A percentile compares a stretch with the other conserved stretches of the same genome.
phyloP scores from a whole-genome alignment of 1,284 basidiomycete genomes.

The Puccinia horiana region DNA sequence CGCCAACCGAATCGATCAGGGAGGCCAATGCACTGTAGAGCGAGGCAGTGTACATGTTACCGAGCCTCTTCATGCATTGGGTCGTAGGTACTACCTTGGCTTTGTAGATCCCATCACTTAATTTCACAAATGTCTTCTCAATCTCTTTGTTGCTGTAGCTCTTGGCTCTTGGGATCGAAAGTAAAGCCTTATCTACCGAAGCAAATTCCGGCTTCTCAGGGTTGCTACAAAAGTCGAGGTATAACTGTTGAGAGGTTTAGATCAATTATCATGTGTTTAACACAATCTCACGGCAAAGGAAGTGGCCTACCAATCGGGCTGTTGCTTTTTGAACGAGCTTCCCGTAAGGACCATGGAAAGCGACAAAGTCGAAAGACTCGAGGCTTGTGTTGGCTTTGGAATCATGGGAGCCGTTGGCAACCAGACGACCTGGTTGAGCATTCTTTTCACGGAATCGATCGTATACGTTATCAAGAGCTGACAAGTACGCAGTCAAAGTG shows the following conservation, averaged over 20 bases:
- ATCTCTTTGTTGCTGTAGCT: conserved; percentile 88
- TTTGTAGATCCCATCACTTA: conserved; percentile 65
- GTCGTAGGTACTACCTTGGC: conserved; percentile 69
- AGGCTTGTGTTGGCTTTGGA: conserved; percentile 54
- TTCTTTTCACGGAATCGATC: conserved; percentile 81
- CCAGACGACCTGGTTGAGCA: conserved; percentile 57
- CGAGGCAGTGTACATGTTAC: conserved; percentile 99
- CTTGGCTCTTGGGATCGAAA: conserved; percentile 69
- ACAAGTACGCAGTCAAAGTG: conserved; percentile 91
- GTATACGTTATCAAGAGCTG: conserved; percentile 89
- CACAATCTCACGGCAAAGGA: not conserved
- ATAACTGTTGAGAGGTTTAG: conserved; percentile 63
- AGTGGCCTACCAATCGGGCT: conserved; percentile 70
- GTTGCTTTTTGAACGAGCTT: conserved; percentile 98
- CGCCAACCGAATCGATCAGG: conserved; percentile 70
- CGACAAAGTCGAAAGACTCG: conserved; percentile 60
- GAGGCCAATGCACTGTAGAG: conserved; percentile 90
- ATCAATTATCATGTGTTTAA: too few species aligned
- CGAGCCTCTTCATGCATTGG: conserved; percentile 80
- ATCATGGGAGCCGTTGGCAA: conserved; percentile 39
- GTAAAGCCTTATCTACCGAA: conserved; percentile 68
- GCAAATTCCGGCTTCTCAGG: conserved; percentile 75
- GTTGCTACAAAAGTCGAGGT: conserved; percentile 85
- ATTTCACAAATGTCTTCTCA: conserved; percentile 77
- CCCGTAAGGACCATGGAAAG: conserved; percentile 75